Percentiles rank a stretch among this genome's conserved stretches.
Conservation (phyloP, 768 basidiomycete genomes). For the Pleurotus giganteus region DNA sequence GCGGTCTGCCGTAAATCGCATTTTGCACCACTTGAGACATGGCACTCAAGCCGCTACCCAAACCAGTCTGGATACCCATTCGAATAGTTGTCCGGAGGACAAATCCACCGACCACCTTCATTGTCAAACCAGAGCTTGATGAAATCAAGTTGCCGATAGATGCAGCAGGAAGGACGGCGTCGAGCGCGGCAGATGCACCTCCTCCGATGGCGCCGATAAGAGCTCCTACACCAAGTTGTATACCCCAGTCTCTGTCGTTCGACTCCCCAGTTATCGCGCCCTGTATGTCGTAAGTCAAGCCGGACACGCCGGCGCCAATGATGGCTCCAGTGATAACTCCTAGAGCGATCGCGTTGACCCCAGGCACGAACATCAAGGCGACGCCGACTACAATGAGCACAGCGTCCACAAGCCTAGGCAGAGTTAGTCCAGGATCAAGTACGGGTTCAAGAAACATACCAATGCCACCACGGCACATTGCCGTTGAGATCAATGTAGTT, state of each 20-base stretch:
- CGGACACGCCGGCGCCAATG: slow-evolving; percentile 12
- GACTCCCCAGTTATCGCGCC: slow-evolving; percentile 1
- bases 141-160: not conserved
- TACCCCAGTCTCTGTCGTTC: slow-evolving; percentile 13
- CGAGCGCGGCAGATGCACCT: slow-evolving; percentile 6
- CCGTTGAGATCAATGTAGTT: slow-evolving; percentile 15
- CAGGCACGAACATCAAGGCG: not conserved
- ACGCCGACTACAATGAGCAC: not conserved
- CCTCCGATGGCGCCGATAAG: slow-evolving; percentile 10
- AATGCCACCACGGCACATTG: slow-evolving; percentile 16
- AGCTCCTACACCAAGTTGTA: slow-evolving; percentile 13
- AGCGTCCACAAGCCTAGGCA: not conserved
- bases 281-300: slow-evolving; percentile 11
- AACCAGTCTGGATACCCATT: not conserved
- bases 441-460: not conserved
- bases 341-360: not conserved
- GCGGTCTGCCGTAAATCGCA: not conserved
- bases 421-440: not conserved
- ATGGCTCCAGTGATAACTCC: not conserved
- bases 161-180: slow-evolving; percentile 12
- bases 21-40: not conserved
- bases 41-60: not conserved
- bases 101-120: not conserved
- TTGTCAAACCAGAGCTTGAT: not conserved
- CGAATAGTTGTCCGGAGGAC: not conserved